phyloP scores from a whole-genome alignment of 2,329 filamentous ascomycete species.

The Colletotrichum sojae region DNA sequence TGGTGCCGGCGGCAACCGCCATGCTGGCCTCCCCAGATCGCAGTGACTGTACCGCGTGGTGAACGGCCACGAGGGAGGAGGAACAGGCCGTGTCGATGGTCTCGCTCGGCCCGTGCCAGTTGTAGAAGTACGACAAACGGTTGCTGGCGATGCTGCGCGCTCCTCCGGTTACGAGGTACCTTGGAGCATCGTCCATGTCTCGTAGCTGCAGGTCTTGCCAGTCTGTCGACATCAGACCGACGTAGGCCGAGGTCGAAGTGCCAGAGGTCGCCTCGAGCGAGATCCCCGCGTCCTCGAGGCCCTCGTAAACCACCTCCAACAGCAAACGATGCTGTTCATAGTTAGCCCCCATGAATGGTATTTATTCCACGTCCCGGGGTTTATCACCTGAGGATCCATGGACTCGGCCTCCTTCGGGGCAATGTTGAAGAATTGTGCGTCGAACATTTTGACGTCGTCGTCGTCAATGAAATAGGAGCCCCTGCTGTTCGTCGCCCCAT shows the following conservation, averaged over 20 bases:
- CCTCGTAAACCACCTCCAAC: conserved; percentile 54
- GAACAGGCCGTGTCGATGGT: conserved; percentile 63
- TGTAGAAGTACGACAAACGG: conserved; percentile 56
- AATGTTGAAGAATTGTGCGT: conserved; percentile 50
- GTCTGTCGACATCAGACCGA: conserved; percentile 45
- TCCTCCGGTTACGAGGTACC: conserved; percentile 50
- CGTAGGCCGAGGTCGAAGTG: conserved; percentile 34
- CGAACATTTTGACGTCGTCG: conserved; percentile 42
- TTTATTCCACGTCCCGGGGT: conserved; percentile 45
- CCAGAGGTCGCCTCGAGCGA: conserved; percentile 20
- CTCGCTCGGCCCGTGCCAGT: conserved; percentile 55
- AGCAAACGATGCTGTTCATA: conserved; percentile 45
- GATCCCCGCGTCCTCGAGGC: conserved; percentile 43
- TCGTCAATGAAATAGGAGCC: conserved; percentile 41
- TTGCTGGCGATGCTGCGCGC: conserved; percentile 54
- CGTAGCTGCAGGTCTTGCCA: conserved; percentile 46
- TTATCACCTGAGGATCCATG: conserved; percentile 49
- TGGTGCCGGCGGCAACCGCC: conserved; percentile 49
- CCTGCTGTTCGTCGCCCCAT: conserved; percentile 42
- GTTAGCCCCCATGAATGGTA: conserved; percentile 17
- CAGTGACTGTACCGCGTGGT: conserved; percentile 55
- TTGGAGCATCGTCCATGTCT: conserved; percentile 44
- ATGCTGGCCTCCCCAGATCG: conserved; percentile 47
- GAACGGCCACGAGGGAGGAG: conserved; percentile 56
- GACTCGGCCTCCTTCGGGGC: conserved; percentile 46